Evolutionary conservation across 768 basidiomycete species (phyloP), one percentile per base, ranked within the genome.

Genomic region (Naganishia antarctica): DNA sequence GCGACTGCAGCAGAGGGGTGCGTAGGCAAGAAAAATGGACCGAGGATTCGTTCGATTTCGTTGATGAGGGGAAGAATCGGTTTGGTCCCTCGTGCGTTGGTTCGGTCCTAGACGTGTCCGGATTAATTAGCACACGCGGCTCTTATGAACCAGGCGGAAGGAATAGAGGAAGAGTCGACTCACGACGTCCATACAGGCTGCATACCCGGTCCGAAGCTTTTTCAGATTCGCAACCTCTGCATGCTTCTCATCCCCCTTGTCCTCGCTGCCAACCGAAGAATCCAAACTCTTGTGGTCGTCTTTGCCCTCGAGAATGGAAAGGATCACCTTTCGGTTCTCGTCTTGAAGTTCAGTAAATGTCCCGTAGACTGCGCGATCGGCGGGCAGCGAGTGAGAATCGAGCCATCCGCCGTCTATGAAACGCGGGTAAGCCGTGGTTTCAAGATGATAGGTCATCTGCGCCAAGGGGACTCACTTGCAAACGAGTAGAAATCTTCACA

Each of bases 401-500:
- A 88, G 81, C 94, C 94, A 99, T 13, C 91, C 91, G 18, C 90
- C 90, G 72, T 87, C 90, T 93, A 60, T 16, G 13, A 31, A 7
- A 6, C 49, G 43, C 37, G 57, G 41, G 3, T 7, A 25, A 40
- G 29, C 28, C 7, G 28, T 8, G 11, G 40, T 40, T 7, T 59
- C 15, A 5, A n/a, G 16, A 29, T 6, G n/a, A 9, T 49, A 59
- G 29, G 18, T 41, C 8, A 23, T 44, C 37, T 57, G 37, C 26
- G 51, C n/a, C 46, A 43, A 11, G 37, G 13, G 18, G 9, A 85
- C 90, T 71, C 72, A 93, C 91, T 93, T 11, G 92, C 85, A 78
- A 86, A 98, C 68, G 87, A 84, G 73, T 92, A 97, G 76, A 97
- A 96, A 78, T 91, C 87, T 69, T 97, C 89, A 77, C 96, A 99